Evolutionary conservation across 83 land plant genomes (phyloP).

Genomic region (Larix sibirica): DNA sequence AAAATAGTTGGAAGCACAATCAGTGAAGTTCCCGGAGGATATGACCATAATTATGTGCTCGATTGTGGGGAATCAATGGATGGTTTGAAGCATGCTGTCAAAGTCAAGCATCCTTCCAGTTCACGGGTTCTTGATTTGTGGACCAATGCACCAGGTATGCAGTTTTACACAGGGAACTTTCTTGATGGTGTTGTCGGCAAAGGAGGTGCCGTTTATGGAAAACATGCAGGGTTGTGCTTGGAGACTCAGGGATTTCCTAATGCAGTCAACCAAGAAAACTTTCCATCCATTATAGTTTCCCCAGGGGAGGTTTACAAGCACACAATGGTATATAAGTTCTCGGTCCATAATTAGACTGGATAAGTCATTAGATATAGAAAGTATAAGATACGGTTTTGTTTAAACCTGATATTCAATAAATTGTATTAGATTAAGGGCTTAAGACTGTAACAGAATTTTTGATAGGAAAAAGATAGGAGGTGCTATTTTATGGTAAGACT

Average conservation of each 20-base stretch:
- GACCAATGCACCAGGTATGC: constrained; percentile 83
- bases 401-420: too few relatives aligned
- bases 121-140: constrained; percentile 72
- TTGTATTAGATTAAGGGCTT: too few relatives aligned
- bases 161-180: constrained; percentile 87
- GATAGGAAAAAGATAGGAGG: too few relatives aligned
- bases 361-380: too few relatives aligned
- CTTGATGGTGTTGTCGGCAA: constrained; percentile 72
- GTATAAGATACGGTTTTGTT: too few relatives aligned
- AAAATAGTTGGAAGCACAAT: constrained; percentile 48
- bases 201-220: constrained; percentile 68
- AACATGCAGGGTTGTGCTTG: constrained; percentile 77
- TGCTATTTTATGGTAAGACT: too few relatives aligned
- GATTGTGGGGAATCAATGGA: constrained; percentile 49
- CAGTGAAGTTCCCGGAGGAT: constrained; percentile 66
- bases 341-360: constrained; percentile 22
- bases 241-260: constrained; percentile 94
- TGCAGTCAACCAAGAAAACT: constrained; percentile 81
- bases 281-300: constrained; percentile 64
- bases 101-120: constrained; percentile 59
- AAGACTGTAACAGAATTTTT: too few relatives aligned
- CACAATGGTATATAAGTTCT: constrained; percentile 80
- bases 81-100: constrained; percentile 64
- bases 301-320: constrained; percentile 83
- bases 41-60: constrained; percentile 82